Percentiles rank a stretch among this genome's conserved stretches.
phyloP scores from a whole-genome alignment of 192 early-diverging fungal species.

The Piromyces finnis region DNA sequence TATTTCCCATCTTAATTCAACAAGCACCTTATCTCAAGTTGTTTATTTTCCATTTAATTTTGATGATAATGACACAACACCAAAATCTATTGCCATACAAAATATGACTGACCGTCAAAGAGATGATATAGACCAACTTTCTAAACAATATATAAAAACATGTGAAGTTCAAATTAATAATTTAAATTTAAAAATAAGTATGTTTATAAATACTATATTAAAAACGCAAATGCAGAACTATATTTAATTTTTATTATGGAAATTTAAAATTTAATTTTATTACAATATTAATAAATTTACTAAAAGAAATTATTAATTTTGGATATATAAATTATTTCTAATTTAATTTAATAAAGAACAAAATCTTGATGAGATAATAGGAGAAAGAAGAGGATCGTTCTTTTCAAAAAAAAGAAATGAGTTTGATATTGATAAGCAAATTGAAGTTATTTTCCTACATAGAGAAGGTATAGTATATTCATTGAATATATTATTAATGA shows the following conservation, averaged over 20 bases:
- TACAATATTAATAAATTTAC: too few relatives aligned
- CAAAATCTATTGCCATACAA: background rate
- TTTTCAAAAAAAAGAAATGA: background rate
- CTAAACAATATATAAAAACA: background rate
- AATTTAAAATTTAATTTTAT: too few relatives aligned
- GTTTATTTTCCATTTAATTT: background rate
- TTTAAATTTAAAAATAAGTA: background rate
- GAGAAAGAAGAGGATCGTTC: background rate
- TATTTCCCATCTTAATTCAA: background rate
- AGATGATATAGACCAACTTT: background rate
- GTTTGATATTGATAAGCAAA: background rate
- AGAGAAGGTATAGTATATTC: background rate
- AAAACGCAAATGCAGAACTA: too few relatives aligned
- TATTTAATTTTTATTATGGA: too few relatives aligned
- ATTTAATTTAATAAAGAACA: background rate
- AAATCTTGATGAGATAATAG: background rate
- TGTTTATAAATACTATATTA: background rate
- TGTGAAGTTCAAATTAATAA: background rate
- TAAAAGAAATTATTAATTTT: too few relatives aligned
- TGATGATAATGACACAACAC: background rate
- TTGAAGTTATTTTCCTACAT: background rate
- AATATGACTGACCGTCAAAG: background rate
- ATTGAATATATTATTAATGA: background rate
- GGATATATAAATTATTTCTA: too few relatives aligned
- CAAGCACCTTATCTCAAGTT: background rate